These are phyloP conservation scores for Jacaranda mimosifolia DNA, from an alignment of 257 asterid species.

Conservation along the genomic window DNA sequence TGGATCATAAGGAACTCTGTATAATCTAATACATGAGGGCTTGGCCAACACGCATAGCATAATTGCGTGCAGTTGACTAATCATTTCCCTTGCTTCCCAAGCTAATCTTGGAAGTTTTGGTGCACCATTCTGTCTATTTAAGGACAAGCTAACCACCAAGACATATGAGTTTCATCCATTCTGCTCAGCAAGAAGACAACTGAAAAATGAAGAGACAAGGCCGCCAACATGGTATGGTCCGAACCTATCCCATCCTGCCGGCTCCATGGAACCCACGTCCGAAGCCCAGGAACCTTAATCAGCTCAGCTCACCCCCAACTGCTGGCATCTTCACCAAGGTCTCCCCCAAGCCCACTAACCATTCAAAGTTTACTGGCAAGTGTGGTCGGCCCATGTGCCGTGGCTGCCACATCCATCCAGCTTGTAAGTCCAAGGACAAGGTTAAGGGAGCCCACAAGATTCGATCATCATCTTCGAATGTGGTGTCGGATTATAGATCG, in stretches of 20 bases:
- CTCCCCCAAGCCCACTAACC: conserved; percentile 80
- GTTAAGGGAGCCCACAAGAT: conserved; percentile 66
- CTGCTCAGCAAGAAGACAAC: conserved; percentile 19
- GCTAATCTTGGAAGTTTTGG: conserved; percentile 20
- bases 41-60: conserved; percentile 56
- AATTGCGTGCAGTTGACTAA: conserved; percentile 46
- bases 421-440: conserved; percentile 68
- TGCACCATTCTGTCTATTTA: conserved; percentile 28
- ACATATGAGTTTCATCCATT: conserved; percentile 18
- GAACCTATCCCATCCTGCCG: conserved; percentile 55
- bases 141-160: neutral
- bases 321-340: conserved; percentile 75
- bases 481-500: conserved; percentile 42
- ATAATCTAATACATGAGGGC: conserved; percentile 2
- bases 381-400: conserved; percentile 68
- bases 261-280: conserved; percentile 50
- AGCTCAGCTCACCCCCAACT: conserved; percentile 55
- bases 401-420: conserved; percentile 63
- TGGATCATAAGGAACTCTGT: neutral
- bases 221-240: conserved; percentile 80
- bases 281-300: conserved; percentile 34
- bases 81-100: conserved; percentile 55
- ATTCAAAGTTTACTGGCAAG: conserved; percentile 85
- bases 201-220: conserved; percentile 76
- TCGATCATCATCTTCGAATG: conserved; percentile 46